Evolutionary conservation across 345 rosid species (phyloP).

Genomic region (Moricandia moricandioides): DNA sequence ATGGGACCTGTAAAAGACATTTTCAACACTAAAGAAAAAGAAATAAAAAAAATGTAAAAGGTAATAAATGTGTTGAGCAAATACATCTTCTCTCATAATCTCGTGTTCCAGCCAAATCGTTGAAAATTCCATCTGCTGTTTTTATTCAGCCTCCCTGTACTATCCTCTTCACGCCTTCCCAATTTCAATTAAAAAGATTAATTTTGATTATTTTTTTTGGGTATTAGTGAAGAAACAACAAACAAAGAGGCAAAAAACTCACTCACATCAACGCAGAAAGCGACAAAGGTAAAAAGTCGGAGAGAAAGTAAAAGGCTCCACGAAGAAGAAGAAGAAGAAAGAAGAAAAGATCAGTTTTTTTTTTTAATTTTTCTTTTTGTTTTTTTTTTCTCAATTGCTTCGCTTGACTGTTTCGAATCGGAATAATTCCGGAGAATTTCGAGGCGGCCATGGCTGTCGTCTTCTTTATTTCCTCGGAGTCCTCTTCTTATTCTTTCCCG

Average conservation of each 20-base stretch:
- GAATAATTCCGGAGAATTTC: slow-evolving; percentile 34
- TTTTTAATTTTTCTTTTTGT: neutral
- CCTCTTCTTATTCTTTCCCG: slow-evolving; percentile 17
- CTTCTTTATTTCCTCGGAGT: neutral
- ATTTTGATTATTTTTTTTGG: neutral
- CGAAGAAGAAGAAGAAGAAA: neutral
- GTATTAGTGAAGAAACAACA: slow-evolving; percentile 20
- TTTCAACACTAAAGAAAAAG: slow-evolving; percentile 5
- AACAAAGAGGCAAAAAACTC: slow-evolving; percentile 32
- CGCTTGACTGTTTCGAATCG: slow-evolving; percentile 31
- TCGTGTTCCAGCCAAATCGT: slow-evolving; percentile 32
- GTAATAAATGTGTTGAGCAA: slow-evolving; percentile 14
- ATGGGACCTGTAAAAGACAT: slow-evolving; percentile 15
- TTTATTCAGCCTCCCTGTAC: slow-evolving; percentile 25
- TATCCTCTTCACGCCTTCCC: neutral
- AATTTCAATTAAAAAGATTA: neutral
- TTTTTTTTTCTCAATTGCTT: neutral
- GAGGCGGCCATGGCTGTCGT: slow-evolving; percentile 35
- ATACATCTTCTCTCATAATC: neutral
- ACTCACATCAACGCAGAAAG: slow-evolving; percentile 34
- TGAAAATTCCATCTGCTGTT: slow-evolving; percentile 30
- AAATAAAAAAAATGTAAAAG: neutral
- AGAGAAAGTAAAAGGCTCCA: slow-evolving; percentile 25
- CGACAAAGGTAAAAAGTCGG: slow-evolving; percentile 28
- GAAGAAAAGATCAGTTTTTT: slow-evolving; percentile 29